Conservation (phyloP, 139 green algal genomes). For the Ettlia oleoabundans region DNA sequence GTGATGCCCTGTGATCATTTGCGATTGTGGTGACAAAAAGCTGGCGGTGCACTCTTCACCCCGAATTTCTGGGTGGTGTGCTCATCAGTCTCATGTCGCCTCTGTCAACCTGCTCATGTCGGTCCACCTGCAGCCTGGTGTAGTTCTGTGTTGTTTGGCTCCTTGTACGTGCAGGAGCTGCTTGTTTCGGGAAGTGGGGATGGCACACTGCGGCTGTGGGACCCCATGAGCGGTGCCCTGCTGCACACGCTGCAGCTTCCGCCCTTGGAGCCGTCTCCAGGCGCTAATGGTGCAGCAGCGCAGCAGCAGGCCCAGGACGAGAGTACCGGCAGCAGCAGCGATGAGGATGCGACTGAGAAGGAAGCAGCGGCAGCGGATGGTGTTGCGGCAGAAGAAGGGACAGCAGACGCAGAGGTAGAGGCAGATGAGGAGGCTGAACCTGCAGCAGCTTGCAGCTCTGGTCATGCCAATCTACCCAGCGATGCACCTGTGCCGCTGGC, state of each 20-base stretch:
- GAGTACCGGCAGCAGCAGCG: not conserved
- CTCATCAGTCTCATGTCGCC: too few species aligned
- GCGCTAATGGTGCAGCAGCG: not conserved
- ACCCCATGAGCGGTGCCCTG: conserved; percentile 47
- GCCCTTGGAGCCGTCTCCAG: conserved; percentile 13
- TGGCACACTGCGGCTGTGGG: conserved; percentile 76
- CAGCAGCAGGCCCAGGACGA: not conserved
- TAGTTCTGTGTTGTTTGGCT: too few species aligned
- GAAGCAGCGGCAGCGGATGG: not conserved
- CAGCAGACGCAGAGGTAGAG: not conserved
- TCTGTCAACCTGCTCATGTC: too few species aligned
- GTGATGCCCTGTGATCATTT: not conserved
- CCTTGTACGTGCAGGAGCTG: conserved; percentile 28
- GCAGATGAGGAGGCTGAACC: not conserved
- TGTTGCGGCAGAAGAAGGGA: not conserved
- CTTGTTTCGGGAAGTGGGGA: conserved; percentile 75
- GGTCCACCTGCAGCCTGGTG: too few species aligned
- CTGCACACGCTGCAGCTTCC: conserved; percentile 25
- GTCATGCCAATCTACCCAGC: too few species aligned
- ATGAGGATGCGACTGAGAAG: not conserved
- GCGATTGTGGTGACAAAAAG: not conserved
- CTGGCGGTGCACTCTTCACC: not conserved
- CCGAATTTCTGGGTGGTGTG: too few species aligned
- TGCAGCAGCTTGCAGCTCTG: not conserved
- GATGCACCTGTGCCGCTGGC: not conserved